Conservation (phyloP, 1,284 basidiomycete genomes). For the Inonotus hispidus region DNA sequence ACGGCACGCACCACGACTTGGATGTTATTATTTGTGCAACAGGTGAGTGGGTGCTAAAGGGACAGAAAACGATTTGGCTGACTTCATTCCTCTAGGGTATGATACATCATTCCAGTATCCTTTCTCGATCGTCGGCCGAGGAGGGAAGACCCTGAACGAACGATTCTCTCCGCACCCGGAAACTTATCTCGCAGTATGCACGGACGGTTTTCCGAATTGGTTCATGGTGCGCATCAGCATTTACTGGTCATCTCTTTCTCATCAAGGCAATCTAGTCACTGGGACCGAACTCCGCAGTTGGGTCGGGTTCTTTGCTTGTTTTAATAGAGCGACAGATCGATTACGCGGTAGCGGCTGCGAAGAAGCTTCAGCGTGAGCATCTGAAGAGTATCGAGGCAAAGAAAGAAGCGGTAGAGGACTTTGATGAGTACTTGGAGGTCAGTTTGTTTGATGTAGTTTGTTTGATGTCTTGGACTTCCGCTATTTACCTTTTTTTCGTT, state of each 20-base stretch:
- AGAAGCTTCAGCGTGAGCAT: constrained; percentile 55
- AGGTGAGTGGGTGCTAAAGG: constrained; percentile 26
- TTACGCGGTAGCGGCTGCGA: constrained; percentile 46
- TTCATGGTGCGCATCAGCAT: constrained; percentile 31
- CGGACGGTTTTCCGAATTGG: constrained; percentile 59
- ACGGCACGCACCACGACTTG: constrained; percentile 47
- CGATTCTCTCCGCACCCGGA: constrained; percentile 48
- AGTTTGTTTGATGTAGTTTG: too few species aligned
- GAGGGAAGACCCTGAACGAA: constrained; percentile 41
- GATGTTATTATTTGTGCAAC: constrained; percentile 60
- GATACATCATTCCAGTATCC: constrained; percentile 47
- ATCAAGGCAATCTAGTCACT: constrained; percentile 25
- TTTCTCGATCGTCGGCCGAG: constrained; percentile 48
- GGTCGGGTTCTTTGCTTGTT: constrained; percentile 46
- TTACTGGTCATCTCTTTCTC: constrained; percentile 28
- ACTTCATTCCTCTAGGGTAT: constrained; percentile 35
- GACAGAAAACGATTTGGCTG: too few species aligned
- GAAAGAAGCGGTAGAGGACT: constrained; percentile 51
- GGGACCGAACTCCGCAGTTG: constrained; percentile 51
- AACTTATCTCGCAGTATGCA: constrained; percentile 49
- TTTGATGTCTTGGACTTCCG: background rate
- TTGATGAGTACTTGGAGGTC: constrained; percentile 50
- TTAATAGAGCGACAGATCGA: constrained; percentile 51
- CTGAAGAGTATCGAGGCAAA: constrained; percentile 57
- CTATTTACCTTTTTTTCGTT: background rate